Percentiles rank a stretch among this genome's conserved stretches.
phyloP scores from a whole-genome alignment of 257 asterid genomes.

The Lavandula angustifolia region DNA sequence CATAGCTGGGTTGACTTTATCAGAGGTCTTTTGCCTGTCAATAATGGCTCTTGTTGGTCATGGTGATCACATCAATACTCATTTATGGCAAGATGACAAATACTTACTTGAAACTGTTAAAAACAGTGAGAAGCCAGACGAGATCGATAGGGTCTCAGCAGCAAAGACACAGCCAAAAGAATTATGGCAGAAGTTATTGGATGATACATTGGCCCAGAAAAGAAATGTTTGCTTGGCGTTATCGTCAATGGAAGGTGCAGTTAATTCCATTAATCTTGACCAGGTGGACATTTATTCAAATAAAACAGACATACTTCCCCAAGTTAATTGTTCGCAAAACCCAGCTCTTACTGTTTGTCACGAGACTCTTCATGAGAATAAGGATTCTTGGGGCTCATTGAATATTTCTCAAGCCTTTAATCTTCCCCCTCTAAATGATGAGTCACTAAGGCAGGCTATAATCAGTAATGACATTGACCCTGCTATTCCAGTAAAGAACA shows the following conservation, averaged over 20 bases:
- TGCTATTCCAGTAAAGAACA: constrained; percentile 44
- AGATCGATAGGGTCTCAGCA: constrained; percentile 29
- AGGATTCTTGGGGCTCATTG: constrained; percentile 70
- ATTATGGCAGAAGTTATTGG: constrained; percentile 67
- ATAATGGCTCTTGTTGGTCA: constrained; percentile 75
- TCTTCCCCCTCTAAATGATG: constrained; percentile 88
- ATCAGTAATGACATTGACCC: constrained; percentile 47
- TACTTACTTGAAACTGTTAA: constrained; percentile 39
- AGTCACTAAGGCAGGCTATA: constrained; percentile 68
- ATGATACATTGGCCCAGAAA: constrained; percentile 55
- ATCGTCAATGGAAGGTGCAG: constrained; percentile 35
- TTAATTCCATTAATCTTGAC: constrained; percentile 29
- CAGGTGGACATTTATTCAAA: constrained; percentile 30
- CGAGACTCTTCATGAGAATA: constrained; percentile 50
- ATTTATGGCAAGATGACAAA: constrained; percentile 55
- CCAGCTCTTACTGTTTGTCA: constrained; percentile 75
- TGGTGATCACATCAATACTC: constrained; percentile 68
- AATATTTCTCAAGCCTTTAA: constrained; percentile 66
- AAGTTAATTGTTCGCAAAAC: constrained; percentile 60
- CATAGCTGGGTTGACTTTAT: constrained; percentile 74
- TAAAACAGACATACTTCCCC: constrained; percentile 38
- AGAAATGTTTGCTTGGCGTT: constrained; percentile 32
- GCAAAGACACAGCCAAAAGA: constrained; percentile 44
- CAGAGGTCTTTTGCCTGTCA: constrained; percentile 86
- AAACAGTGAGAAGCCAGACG: constrained; percentile 39